Evolutionary conservation across 345 rosid genomes (phyloP).

Genomic region (Noccaea caerulescens): DNA sequence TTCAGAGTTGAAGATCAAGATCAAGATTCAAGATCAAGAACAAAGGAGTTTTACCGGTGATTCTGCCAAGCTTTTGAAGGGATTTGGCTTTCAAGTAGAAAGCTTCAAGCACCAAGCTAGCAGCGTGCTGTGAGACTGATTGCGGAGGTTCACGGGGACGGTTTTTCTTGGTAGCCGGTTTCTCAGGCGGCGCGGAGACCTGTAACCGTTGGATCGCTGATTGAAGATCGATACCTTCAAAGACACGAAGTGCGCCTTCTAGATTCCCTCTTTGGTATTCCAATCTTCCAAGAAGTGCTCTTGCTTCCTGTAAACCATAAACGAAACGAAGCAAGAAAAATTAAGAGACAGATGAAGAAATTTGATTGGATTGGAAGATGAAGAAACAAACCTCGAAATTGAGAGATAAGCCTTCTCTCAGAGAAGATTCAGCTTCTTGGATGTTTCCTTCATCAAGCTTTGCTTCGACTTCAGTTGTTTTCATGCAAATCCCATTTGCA

Average conservation of each 20-base stretch:
- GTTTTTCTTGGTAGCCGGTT: slow-evolving; percentile 54
- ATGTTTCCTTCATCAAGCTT: slow-evolving; percentile 91
- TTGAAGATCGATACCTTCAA: slow-evolving; percentile 94
- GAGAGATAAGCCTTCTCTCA: slow-evolving; percentile 85
- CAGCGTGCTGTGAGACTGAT: slow-evolving; percentile 75
- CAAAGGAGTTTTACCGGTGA: slow-evolving; percentile 52
- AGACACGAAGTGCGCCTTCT: slow-evolving; percentile 89
- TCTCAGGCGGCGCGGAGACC: slow-evolving; percentile 56
- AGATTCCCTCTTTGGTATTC: slow-evolving; percentile 95
- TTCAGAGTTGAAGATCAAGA: not conserved
- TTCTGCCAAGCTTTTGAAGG: slow-evolving; percentile 85
- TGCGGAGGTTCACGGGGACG: slow-evolving; percentile 58
- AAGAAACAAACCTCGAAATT: slow-evolving; percentile 66
- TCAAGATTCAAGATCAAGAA: too few species aligned
- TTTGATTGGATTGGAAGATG: not conserved
- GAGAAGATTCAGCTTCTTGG: slow-evolving; percentile 88
- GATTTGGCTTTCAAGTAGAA: slow-evolving; percentile 90
- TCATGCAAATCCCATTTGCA: slow-evolving; percentile 76
- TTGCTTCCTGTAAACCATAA: slow-evolving; percentile 67
- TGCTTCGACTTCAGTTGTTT: slow-evolving; percentile 78
- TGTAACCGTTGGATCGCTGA: slow-evolving; percentile 78
- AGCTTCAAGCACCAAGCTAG: slow-evolving; percentile 85
- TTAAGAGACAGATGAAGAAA: not conserved
- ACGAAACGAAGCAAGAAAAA: not conserved
- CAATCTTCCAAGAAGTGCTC: slow-evolving; percentile 92